Evolutionary conservation across 2,329 filamentous ascomycete species (phyloP), one percentile per base, ranked within the genome.

Genomic region (Paraconiothyrium sp.): DNA sequence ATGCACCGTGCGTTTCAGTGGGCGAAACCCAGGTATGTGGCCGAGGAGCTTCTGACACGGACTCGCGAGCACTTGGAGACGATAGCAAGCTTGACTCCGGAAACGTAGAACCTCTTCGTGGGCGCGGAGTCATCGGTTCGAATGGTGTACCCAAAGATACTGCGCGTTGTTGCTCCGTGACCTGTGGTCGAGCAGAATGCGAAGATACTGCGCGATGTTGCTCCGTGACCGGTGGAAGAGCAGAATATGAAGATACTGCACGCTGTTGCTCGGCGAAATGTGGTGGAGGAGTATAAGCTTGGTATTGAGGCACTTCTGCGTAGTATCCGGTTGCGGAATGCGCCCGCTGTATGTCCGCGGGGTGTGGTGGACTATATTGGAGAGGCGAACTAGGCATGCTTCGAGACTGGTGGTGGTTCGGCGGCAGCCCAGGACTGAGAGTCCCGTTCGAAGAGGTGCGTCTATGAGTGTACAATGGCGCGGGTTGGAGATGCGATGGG

Each of bases 331-430:
- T 61, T 16, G 75, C 65, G 34, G 74, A 73, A 14, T 70, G 66
- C 5, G 70, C 60, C 24, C 70, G 72, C 54, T 64, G 60, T 54
- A 69, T 54, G 30, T 56, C 39, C 30, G 59, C 51, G n/a, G 66
- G 60, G 54, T 66, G 59, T 16, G 60, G 27, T 49, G 48, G 43
- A 34, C 50, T 51, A 57, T 67, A 68, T 49, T 60, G 65, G 44
- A 66, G 66, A 14, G 76, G 76, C 8, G 75, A 76, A 56, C 59
- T 73, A 10, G 76, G 75, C 75, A 78, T 77, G 63, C 76, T 78
- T 16, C 69, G 72, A 54, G 72, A 69, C 22, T 63, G 63, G 44
- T 72, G 67, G 32, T 65, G 61, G 39, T 68, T 61, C 34, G 65
- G 62, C 44, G 60, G 50, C 10, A 72, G 68, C n/a, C 75, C 69